Evolutionary conservation across 768 basidiomycete species (phyloP).

Genomic region (Auricularia cornea): DNA sequence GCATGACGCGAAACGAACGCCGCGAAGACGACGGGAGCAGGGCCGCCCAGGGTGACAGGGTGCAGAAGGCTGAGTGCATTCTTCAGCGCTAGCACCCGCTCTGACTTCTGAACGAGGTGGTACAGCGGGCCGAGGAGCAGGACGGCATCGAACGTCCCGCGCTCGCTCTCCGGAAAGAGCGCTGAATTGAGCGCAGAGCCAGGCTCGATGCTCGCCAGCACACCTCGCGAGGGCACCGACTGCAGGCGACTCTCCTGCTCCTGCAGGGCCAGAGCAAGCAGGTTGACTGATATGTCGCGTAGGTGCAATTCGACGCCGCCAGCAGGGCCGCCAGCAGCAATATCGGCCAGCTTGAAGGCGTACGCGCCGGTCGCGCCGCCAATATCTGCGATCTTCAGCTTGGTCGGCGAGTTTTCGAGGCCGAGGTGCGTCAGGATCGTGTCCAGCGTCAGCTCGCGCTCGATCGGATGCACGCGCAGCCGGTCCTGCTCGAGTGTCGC

Average conservation of each 20-base stretch:
- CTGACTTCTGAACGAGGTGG: slow-evolving; percentile 10
- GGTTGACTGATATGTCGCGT: slow-evolving; percentile 11
- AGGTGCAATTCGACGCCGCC: slow-evolving; percentile 12
- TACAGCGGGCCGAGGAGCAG: slow-evolving; percentile 16
- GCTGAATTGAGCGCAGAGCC: not conserved
- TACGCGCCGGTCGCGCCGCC: slow-evolving; percentile 15
- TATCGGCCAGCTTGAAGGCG: slow-evolving; percentile 11
- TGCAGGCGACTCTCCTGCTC: slow-evolving; percentile 1
- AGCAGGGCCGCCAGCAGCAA: no score
- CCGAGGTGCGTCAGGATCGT: not conserved
- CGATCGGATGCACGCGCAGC: not conserved
- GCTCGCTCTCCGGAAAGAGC: slow-evolving; percentile 1
- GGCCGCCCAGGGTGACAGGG: not conserved
- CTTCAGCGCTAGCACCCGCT: slow-evolving; percentile 9
- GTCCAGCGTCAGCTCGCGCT: not conserved
- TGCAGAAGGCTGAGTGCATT: slow-evolving; percentile 11
- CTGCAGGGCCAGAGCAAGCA: slow-evolving; percentile 6
- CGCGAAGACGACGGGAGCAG: no score
- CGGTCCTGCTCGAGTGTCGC: not conserved
- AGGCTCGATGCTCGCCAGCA: no score
- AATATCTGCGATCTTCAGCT: slow-evolving; percentile 11
- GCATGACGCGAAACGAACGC: slow-evolving; percentile 13
- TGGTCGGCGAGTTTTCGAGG: not conserved
- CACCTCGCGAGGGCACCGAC: no score
- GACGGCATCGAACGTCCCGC: slow-evolving; percentile 16